phyloP scores from a whole-genome alignment of 164 flowering plant species.

The Cinnamomum micranthum region DNA sequence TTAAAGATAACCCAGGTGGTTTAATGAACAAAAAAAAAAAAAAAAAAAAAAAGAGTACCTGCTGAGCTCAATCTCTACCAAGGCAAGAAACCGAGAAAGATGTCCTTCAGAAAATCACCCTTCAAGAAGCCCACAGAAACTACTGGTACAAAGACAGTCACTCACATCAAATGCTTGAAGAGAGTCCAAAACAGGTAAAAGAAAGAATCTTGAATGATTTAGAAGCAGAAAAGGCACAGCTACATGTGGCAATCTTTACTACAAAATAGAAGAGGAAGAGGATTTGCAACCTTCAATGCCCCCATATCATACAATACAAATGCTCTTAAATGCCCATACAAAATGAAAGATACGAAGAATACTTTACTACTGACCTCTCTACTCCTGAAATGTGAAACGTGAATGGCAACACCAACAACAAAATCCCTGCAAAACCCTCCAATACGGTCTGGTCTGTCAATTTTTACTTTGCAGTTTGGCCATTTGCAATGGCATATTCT shows the following conservation, averaged over 20 bases:
- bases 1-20: not conserved
- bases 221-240: not conserved
- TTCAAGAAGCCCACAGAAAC: not conserved
- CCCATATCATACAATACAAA: no score
- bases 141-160: not conserved
- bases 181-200: not conserved
- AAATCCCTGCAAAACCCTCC: not conserved
- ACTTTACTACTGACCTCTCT: not conserved
- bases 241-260: not conserved
- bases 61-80: not conserved
- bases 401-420: not conserved
- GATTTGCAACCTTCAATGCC: not conserved
- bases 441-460: not conserved
- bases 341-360: not conserved
- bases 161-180: not conserved
- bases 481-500: not conserved
- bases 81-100: not conserved
- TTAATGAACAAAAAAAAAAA: no score
- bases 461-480: not conserved
- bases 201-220: not conserved
- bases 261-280: not conserved
- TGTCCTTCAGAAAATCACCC: not conserved
- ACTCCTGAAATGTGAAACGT: not conserved
- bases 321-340: not conserved
- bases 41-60: not conserved